These are phyloP conservation scores for Flaveria floridana DNA, from an alignment of 140 eudicot species.

Conservation along the genomic window DNA sequence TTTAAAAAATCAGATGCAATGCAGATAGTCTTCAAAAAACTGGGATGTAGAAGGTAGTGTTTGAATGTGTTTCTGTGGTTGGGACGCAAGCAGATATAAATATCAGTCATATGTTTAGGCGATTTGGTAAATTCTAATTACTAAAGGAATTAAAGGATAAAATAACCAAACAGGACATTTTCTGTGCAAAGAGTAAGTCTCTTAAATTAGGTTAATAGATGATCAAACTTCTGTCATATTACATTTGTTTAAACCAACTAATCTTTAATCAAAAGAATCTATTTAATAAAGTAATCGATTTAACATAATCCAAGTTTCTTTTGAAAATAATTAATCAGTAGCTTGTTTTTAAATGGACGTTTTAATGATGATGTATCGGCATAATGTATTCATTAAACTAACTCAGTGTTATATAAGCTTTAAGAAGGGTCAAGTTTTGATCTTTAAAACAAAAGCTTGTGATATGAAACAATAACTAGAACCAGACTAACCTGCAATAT, in stretches of 20 bases:
- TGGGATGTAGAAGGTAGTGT: neutral
- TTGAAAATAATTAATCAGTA: neutral
- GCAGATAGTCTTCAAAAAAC: neutral
- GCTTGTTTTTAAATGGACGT: neutral
- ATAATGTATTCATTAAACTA: neutral
- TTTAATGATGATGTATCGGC: neutral
- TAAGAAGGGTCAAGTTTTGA: neutral
- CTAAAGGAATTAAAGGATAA: neutral
- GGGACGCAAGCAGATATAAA: no score
- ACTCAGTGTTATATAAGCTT: neutral
- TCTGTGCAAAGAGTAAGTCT: neutral
- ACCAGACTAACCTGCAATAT: constrained; percentile 68
- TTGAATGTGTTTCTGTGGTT: neutral
- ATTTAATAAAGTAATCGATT: neutral
- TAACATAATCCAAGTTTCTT: neutral
- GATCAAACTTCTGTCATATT: neutral
- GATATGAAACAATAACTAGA: constrained; percentile 17
- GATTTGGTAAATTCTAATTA: constrained; percentile 2
- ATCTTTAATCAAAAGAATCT: neutral
- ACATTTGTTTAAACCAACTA: neutral
- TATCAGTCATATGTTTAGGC: neutral
- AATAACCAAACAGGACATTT: neutral
- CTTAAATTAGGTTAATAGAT: neutral
- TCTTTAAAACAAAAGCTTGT: neutral
- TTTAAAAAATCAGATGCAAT: neutral